Evolutionary conservation across 2,329 filamentous ascomycete genomes (phyloP).

Genomic region (Myotisia sp.): DNA sequence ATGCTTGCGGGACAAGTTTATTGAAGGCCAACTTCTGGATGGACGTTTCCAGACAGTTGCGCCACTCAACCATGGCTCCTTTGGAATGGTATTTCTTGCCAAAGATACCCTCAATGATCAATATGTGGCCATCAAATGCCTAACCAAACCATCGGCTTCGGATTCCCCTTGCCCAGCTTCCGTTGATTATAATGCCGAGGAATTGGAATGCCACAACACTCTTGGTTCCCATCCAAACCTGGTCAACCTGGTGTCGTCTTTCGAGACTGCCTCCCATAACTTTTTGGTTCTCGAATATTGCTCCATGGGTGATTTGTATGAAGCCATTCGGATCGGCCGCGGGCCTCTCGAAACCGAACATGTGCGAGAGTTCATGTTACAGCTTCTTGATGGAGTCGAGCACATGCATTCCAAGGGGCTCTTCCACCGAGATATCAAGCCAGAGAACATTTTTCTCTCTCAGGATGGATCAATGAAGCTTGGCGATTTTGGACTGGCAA

Average conservation of each 20-base stretch:
- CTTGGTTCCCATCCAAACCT: slow-evolving; percentile 76
- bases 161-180: slow-evolving; percentile 47
- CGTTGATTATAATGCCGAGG: slow-evolving; percentile 56
- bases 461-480: slow-evolving; percentile 84
- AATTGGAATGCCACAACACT: slow-evolving; percentile 56
- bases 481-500: slow-evolving; percentile 89
- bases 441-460: slow-evolving; percentile 94
- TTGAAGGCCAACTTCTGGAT: slow-evolving; percentile 63
- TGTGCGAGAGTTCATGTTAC: slow-evolving; percentile 91
- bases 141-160: slow-evolving; percentile 64
- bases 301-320: slow-evolving; percentile 87
- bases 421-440: slow-evolving; percentile 97
- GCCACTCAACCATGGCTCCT: slow-evolving; percentile 95
- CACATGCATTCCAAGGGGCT: slow-evolving; percentile 84
- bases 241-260: slow-evolving; percentile 80
- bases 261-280: slow-evolving; percentile 79
- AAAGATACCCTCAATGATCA: slow-evolving; percentile 63
- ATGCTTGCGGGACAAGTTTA: slow-evolving; percentile 73
- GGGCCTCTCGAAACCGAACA: slow-evolving; percentile 91
- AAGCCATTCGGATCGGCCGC: slow-evolving; percentile 78
- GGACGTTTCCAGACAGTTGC: slow-evolving; percentile 84
- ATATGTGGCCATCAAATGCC: slow-evolving; percentile 86
- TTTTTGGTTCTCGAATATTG: slow-evolving; percentile 95
- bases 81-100: slow-evolving; percentile 95
- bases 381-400: slow-evolving; percentile 77